Evolutionary conservation across 768 basidiomycete genomes (phyloP), one percentile per base, ranked within the genome.

Genomic region (Asterophora parasitica): DNA sequence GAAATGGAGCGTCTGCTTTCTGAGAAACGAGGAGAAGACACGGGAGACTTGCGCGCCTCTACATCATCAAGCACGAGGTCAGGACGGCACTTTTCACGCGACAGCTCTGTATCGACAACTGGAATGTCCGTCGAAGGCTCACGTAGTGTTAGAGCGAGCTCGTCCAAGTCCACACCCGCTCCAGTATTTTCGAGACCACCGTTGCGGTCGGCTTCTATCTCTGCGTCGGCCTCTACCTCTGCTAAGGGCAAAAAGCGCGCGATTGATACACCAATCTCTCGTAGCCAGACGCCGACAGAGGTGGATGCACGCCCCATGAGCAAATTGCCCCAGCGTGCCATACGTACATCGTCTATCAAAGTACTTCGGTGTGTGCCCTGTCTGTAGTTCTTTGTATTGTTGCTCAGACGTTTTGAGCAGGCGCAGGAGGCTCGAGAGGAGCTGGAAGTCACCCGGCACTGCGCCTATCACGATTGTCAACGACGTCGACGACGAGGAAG

Each of bases 401-500:
- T 41, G 7, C 4, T 20, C 19, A 4, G 7, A 15, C 17, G 13
- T 19, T 19, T n/a, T n/a, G 12, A 16, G 11, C 33, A 66, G 65
- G n/a, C 62, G 64, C 33, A 37, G 47, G 9, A 44, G 53, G 19
- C n/a, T n/a, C n/a, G n/a, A n/a, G n/a, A n/a, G n/a, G n/a, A n/a
- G n/a, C n/a, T n/a, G n/a, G n/a, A n/a, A n/a, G n/a, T n/a, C n/a
- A n/a, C n/a, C 28, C 28, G 46, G 49, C 26, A 48, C 48, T 15
- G 70, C 67, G 13, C 19, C 56, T 4, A 64, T 77, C 13, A 58
- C 50, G 0, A 57, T 77, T 27, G 52, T 59, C 10, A 76, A 76
- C 40, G 64, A 69, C 2, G 60, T 72, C 6, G 75, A 77, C 42
- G 66, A 67, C 19, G 72, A 77, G 31, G 64, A 70, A 10, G 55